Evolutionary conservation across 2,329 filamentous ascomycete genomes (phyloP).

Genomic region (Claviceps fusiformis): DNA sequence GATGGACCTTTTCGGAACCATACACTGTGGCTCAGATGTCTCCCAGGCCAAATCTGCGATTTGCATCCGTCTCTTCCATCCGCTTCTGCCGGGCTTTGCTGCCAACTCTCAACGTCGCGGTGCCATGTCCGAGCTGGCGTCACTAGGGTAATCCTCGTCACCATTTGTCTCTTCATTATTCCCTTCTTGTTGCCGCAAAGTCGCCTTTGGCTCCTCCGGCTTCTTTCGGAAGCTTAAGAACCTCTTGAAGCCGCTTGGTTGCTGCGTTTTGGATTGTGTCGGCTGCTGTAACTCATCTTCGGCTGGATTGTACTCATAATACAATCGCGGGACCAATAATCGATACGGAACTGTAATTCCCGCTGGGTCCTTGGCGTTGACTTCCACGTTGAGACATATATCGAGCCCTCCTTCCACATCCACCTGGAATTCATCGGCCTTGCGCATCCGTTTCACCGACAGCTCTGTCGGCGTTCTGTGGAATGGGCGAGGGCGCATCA

Average conservation of each 20-base stretch:
- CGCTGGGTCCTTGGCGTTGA: constrained; percentile 70
- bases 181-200: constrained; percentile 7
- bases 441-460: constrained; percentile 45
- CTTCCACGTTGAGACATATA: constrained; percentile 78
- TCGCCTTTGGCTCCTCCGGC: constrained; percentile 9
- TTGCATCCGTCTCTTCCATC: neutral
- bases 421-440: constrained; percentile 43
- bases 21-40: neutral
- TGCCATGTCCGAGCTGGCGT: constrained; percentile 3
- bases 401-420: constrained; percentile 76
- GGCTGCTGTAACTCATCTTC: constrained; percentile 19
- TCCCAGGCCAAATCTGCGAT: too few relatives aligned
- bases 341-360: constrained; percentile 83
- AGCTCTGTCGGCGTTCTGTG: constrained; percentile 59
- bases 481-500: constrained; percentile 30
- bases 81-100: neutral
- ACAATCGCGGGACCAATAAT: constrained; percentile 68
- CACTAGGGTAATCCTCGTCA: constrained; percentile 9
- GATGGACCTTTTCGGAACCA: neutral
- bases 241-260: constrained; percentile 28
- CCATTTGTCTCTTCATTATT: constrained; percentile 14
- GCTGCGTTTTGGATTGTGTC: constrained; percentile 12
- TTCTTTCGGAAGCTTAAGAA: constrained; percentile 31
- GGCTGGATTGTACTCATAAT: constrained; percentile 38
- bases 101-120: constrained; percentile 2